These are phyloP conservation scores for Pterulicium gracile DNA, from an alignment of 1,284 basidiomycete genomes.

Conservation along the genomic window DNA sequence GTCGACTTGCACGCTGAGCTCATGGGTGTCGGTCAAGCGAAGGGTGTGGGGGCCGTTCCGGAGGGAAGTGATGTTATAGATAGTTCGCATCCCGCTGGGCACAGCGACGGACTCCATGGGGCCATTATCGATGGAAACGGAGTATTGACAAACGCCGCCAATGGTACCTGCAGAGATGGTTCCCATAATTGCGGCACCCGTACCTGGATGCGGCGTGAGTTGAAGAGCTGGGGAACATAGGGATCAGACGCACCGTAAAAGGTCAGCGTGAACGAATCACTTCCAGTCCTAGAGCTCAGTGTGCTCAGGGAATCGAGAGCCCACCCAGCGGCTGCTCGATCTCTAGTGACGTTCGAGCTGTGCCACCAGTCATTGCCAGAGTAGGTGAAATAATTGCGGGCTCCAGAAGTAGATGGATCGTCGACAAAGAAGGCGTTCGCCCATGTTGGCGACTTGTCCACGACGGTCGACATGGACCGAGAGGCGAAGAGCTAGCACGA, in stretches of 20 bases:
- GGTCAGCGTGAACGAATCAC: background rate
- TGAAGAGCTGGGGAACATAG: background rate
- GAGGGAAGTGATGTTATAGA: background rate
- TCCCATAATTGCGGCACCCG: background rate
- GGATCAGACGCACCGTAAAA: background rate
- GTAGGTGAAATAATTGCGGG: background rate
- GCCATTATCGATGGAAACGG: background rate
- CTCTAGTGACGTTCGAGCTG: background rate
- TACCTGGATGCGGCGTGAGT: background rate
- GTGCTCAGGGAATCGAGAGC: background rate
- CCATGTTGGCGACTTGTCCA: background rate
- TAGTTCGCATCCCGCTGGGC: background rate
- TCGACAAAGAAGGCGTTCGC: background rate
- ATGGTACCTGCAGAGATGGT: background rate
- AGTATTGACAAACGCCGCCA: background rate
- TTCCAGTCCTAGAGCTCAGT: background rate
- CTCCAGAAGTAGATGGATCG: background rate
- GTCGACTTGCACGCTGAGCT: background rate
- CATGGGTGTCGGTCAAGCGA: background rate
- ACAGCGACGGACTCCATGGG: background rate
- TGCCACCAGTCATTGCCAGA: background rate
- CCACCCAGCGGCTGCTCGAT: background rate
- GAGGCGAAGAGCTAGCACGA: background rate
- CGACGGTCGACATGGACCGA: background rate
- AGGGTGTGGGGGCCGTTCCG: background rate